These are phyloP conservation scores for Solanum infundibuliforme DNA, from an alignment of 257 asterid genomes.

Conservation along the genomic window DNA sequence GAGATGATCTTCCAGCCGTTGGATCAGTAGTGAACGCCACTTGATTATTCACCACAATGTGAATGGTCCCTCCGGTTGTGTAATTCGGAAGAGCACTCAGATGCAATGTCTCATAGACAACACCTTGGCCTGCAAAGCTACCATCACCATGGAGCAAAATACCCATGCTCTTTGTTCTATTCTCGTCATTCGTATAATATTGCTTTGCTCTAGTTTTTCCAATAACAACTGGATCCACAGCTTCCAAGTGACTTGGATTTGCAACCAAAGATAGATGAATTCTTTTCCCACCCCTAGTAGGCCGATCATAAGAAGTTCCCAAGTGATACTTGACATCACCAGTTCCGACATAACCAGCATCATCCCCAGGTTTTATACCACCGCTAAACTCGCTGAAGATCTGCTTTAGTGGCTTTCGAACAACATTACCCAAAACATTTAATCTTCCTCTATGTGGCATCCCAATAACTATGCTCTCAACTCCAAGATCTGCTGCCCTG, in stretches of 20 bases:
- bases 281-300: conserved; percentile 17
- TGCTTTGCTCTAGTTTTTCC: conserved; percentile 24
- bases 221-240: conserved; percentile 23
- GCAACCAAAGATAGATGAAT: conserved; percentile 21
- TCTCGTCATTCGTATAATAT: conserved; percentile 6
- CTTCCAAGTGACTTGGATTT: conserved; percentile 26
- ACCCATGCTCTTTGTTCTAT: conserved; percentile 13
- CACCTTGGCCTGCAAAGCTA: conserved; percentile 27
- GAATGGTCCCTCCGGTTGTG: conserved; percentile 46
- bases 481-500: conserved; percentile 25
- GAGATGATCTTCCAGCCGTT: conserved; percentile 54
- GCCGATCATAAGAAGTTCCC: conserved; percentile 22
- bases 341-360: conserved; percentile 15
- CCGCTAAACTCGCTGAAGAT: conserved; percentile 23
- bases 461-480: conserved; percentile 24
- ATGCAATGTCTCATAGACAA: conserved; percentile 20
- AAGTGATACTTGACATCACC: conserved; percentile 29
- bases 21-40: conserved; percentile 76
- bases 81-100: conserved; percentile 16
- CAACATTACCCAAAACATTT: conserved; percentile 21
- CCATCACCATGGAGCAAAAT: conserved; percentile 25
- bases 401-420: conserved; percentile 21
- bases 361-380: conserved; percentile 17
- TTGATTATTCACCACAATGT: conserved; percentile 70
- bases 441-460: conserved; percentile 28